A percentile compares a stretch with the other conserved stretches of the same genome.
Evolutionary conservation across 768 basidiomycete species (phyloP).

Genomic region (Suillus variegatus): DNA sequence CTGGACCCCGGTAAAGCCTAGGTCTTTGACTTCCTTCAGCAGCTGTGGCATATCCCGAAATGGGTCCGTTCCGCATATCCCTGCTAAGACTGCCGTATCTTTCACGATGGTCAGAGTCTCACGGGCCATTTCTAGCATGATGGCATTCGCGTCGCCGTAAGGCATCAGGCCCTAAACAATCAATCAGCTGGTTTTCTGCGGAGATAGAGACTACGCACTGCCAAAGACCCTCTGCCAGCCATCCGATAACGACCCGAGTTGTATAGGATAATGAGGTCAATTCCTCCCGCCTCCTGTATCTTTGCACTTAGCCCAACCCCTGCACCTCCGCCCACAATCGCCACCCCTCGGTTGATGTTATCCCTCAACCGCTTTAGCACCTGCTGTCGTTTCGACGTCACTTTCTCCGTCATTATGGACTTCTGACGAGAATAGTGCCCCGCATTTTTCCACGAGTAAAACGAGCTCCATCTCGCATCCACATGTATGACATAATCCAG

Average conservation of each 20-base stretch:
- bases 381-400: constrained; percentile 20
- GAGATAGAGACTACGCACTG: constrained; percentile 19
- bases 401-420: constrained; percentile 7
- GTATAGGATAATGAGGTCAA: constrained; percentile 31
- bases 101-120: constrained; percentile 30
- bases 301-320: constrained; percentile 30
- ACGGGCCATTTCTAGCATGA: constrained; percentile 30
- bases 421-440: constrained; percentile 2
- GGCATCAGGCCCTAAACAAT: constrained; percentile 27
- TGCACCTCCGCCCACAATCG: constrained; percentile 28
- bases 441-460: background rate
- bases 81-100: constrained; percentile 28
- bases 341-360: constrained; percentile 18
- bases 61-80: constrained; percentile 30
- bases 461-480: background rate
- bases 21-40: constrained; percentile 24
- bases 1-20: constrained; percentile 30
- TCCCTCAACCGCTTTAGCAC: constrained; percentile 16
- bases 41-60: constrained; percentile 29
- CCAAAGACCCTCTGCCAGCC: constrained; percentile 32
- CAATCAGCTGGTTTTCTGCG: background rate
- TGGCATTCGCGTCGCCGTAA: constrained; percentile 30
- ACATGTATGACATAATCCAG: constrained; percentile 22
- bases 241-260: constrained; percentile 32
- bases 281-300: constrained; percentile 27